phyloP scores from a whole-genome alignment of 2,329 filamentous ascomycete genomes.

The Penicillium sp. region DNA sequence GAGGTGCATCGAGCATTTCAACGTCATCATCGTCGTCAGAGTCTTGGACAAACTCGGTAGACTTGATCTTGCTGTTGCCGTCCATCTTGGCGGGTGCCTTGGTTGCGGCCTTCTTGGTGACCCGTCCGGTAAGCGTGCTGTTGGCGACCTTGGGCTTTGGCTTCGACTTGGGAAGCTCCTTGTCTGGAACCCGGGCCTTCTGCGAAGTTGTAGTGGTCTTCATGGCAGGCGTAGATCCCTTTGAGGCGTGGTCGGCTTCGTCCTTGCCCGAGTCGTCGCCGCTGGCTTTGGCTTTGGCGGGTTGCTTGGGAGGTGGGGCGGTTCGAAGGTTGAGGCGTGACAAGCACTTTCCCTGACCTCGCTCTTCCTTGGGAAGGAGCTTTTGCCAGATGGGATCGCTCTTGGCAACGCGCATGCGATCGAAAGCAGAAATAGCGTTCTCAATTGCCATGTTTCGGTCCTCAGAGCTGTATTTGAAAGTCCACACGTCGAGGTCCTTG shows the following conservation, averaged over 20 bases:
- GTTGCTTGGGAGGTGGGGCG: slow-evolving; percentile 3
- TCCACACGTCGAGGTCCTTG: slow-evolving; percentile 64
- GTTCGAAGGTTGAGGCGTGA: slow-evolving; percentile 58
- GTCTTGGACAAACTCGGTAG: slow-evolving; percentile 55
- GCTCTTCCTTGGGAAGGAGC: slow-evolving; percentile 61
- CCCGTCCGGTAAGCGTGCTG: slow-evolving; percentile 48
- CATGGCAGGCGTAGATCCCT: slow-evolving; percentile 27
- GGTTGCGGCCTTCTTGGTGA: slow-evolving; percentile 49
- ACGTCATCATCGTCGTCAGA: slow-evolving; percentile 51
- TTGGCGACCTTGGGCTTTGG: slow-evolving; percentile 52
- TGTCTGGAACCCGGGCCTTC: slow-evolving; percentile 42
- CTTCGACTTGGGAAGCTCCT: slow-evolving; percentile 36
- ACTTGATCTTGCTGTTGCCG: slow-evolving; percentile 53
- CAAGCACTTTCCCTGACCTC: slow-evolving; percentile 62
- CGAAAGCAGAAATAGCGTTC: slow-evolving; percentile 64
- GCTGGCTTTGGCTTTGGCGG: slow-evolving; percentile 31
- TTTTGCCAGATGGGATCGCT: slow-evolving; percentile 65
- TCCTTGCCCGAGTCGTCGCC: slow-evolving; percentile 40
- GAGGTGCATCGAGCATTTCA: slow-evolving; percentile 29
- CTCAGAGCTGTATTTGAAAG: slow-evolving; percentile 60
- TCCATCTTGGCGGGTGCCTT: slow-evolving; percentile 41
- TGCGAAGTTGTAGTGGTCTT: slow-evolving; percentile 30
- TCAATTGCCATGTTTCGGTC: slow-evolving; percentile 63
- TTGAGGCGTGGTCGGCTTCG: slow-evolving; percentile 40
- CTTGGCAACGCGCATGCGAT: slow-evolving; percentile 61